Evolutionary conservation across 768 basidiomycete species (phyloP), one percentile per base, ranked within the genome.

Genomic region (Boletus coccyginus): DNA sequence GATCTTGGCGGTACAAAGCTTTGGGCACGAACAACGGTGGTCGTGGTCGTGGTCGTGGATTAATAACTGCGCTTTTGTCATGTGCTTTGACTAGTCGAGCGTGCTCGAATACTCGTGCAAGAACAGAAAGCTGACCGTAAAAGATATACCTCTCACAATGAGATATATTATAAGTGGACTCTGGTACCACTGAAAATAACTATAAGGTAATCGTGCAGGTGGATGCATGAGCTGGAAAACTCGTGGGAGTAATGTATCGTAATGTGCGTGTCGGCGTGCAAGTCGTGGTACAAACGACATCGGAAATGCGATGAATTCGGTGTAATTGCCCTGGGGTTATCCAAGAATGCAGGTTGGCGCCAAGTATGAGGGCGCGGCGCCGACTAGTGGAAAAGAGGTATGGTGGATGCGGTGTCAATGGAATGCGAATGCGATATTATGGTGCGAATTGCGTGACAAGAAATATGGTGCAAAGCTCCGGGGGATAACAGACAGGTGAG

Each of bases 121-220:
- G 31, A 44, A 24, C 35, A 35, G 19, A 19, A 50, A 27, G 21
- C 10, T 27, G 5, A 44, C 45, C n/a, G 24, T 36, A 50, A 16
- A 40, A 46, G 27, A 45, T 33, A n/a, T 44, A 45, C 36, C 29
- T 52, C 35, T 43, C 10, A 43, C 29, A 39, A 41, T 24, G 40
- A 43, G 48, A 50, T 62, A 44, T 49, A 67, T 69, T 69, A 64
- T 44, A 38, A 54, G 45, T 41, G 48, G 52, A 42, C 9, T 53
- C 47, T 52, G 17, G 36, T 56, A 44, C 54, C 52, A 42, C 57
- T 40, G 45, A 60, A 50, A 62, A 57, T 66, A 62, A 24, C 60
- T 43, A 58, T 65, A 56, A 69, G 55, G 55, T 62, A 55, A 56
- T 59, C 55, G 50, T 67, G 42, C 47, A 32, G 29, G 46, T 58